Conservation (phyloP, 352 stramenopile species). For the Phytopythium vexans region DNA sequence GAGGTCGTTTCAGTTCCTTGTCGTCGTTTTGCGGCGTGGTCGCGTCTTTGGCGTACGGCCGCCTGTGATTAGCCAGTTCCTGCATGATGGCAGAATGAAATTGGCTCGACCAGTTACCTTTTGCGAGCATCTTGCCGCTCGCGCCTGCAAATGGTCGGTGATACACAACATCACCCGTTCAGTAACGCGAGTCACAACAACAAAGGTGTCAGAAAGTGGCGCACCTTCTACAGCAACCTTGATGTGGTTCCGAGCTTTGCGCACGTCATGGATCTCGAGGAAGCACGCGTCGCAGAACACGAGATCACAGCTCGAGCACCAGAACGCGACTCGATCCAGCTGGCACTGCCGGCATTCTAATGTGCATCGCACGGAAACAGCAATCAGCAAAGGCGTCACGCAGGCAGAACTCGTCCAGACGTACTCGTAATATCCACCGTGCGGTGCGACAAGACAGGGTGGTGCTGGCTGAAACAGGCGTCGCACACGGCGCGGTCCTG, state of each 20-base stretch:
- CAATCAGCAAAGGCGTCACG: background rate
- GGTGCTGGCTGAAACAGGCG: constrained; percentile 15
- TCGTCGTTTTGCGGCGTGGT: background rate
- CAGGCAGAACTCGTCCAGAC: constrained; percentile 3
- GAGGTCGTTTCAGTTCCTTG: no score
- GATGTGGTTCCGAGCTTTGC: constrained; percentile 24
- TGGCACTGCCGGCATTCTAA: constrained; percentile 67
- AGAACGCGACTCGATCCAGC: constrained; percentile 33
- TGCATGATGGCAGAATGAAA: constrained; percentile 42
- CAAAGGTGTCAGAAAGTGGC: background rate
- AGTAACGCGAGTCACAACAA: background rate
- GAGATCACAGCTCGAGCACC: constrained; percentile 59
- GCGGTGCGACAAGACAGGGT: constrained; percentile 20
- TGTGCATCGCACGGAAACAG: constrained; percentile 5
- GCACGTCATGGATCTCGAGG: constrained; percentile 40
- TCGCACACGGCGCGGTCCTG: constrained; percentile 10
- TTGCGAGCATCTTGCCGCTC: constrained; percentile 32
- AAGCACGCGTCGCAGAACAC: constrained; percentile 64
- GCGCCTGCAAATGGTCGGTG: constrained; percentile 19
- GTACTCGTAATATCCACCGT: constrained; percentile 25
- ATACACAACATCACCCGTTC: background rate
- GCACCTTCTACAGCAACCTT: constrained; percentile 42
- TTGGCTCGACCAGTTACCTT: constrained; percentile 38
- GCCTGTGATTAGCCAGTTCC: constrained; percentile 19
- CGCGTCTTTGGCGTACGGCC: background rate